These are phyloP conservation scores for Suhomyces bribrorum DNA, from an alignment of 1,139 yeast species.

Conservation along the genomic window DNA sequence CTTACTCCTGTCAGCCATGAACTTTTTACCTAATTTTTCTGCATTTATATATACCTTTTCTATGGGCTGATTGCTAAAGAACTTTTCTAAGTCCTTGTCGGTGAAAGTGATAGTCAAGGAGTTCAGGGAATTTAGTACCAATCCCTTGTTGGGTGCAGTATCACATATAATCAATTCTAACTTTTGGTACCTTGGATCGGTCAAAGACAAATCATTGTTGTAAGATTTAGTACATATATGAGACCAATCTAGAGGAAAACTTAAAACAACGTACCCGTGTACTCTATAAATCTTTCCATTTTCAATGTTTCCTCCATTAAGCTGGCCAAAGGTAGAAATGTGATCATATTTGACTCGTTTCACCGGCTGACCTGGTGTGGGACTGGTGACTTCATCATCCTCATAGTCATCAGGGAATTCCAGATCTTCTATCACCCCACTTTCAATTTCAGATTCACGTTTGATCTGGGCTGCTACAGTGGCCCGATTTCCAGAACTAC, in stretches of 20 bases:
- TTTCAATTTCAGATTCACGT: conserved; percentile 1
- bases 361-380: conserved; percentile 4
- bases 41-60: conserved; percentile 24
- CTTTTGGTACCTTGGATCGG: conserved; percentile 28
- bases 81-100: conserved; percentile 17
- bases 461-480: conserved; percentile 4
- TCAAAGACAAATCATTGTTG: conserved; percentile 11
- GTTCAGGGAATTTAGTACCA: conserved; percentile 11
- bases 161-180: conserved; percentile 27
- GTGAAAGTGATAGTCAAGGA: conserved; percentile 21
- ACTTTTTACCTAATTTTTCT: conserved; percentile 2
- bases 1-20: background rate
- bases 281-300: conserved; percentile 18
- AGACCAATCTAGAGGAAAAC: conserved; percentile 26
- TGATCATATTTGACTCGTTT: background rate
- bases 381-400: conserved; percentile 7
- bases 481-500: background rate
- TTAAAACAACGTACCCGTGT: conserved; percentile 22
- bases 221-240: conserved; percentile 30
- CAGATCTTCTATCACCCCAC: conserved; percentile 4
- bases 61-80: conserved; percentile 19
- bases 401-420: conserved; percentile 10
- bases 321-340: conserved; percentile 1
- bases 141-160: background rate
- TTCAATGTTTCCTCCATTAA: conserved; percentile 1